Percentiles rank a stretch among this genome's conserved stretches.
These are phyloP conservation scores for Cercospora sp. DNA, from an alignment of 2,329 filamentous ascomycete genomes.

Conservation along the genomic window DNA sequence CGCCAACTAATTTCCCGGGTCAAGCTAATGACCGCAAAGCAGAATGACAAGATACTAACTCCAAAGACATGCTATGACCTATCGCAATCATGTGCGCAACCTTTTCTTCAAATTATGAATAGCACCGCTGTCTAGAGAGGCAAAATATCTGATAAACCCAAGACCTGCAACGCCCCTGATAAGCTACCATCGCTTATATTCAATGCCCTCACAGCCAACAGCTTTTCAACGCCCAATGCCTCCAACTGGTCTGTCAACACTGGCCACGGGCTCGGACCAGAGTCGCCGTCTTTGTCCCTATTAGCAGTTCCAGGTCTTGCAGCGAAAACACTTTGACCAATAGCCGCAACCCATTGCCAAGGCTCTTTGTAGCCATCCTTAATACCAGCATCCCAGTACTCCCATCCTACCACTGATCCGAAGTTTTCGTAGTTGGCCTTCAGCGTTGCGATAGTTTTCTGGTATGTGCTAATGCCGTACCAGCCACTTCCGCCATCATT, in stretches of 20 bases:
- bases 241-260: slow-evolving; percentile 20
- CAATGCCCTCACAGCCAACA: slow-evolving; percentile 27
- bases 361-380: slow-evolving; percentile 21
- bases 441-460: slow-evolving; percentile 26
- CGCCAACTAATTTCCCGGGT: no score
- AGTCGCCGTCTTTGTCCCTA: slow-evolving; percentile 4
- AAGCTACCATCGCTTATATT: slow-evolving; percentile 30
- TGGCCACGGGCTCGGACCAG: slow-evolving; percentile 27
- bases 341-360: slow-evolving; percentile 27
- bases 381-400: slow-evolving; percentile 34
- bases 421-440: slow-evolving; percentile 29
- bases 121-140: neutral
- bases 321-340: slow-evolving; percentile 24
- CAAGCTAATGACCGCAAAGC: no score
- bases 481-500: slow-evolving; percentile 34
- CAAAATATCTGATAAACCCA: slow-evolving; percentile 15
- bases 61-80: no score
- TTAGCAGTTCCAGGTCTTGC: neutral
- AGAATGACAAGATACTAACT: no score
- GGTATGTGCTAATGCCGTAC: slow-evolving; percentile 25
- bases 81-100: neutral
- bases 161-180: slow-evolving; percentile 21
- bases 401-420: slow-evolving; percentile 34
- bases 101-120: neutral
- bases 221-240: slow-evolving; percentile 19